Evolutionary conservation across 1,284 basidiomycete genomes (phyloP).

Genomic region (Wolfiporia cocos): DNA sequence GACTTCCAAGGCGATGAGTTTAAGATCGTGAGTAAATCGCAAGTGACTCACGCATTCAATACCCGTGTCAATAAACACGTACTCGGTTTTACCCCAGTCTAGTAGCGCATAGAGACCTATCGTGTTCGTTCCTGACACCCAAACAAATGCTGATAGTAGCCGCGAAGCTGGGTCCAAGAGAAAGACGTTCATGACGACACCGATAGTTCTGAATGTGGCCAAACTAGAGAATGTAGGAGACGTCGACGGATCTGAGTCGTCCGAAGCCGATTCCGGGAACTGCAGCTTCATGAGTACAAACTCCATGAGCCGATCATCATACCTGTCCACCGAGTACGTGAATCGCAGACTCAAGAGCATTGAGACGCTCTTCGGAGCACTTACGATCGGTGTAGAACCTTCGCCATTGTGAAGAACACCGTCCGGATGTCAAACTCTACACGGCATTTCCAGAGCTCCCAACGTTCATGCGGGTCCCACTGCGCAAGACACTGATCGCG

Average conservation of each 20-base stretch:
- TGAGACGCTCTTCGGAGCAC: too few relatives aligned
- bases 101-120: constrained; percentile 59
- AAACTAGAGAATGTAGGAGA: constrained; percentile 41
- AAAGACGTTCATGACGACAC: constrained; percentile 72
- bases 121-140: constrained; percentile 40
- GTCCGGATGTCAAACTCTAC: constrained; percentile 67
- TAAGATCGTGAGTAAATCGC: background rate
- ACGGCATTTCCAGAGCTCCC: constrained; percentile 73
- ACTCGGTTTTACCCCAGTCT: constrained; percentile 59
- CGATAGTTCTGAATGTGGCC: constrained; percentile 54
- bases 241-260: constrained; percentile 1
- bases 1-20: constrained; percentile 29
- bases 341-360: background rate
- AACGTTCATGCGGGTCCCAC: constrained; percentile 59
- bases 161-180: constrained; percentile 58
- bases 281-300: constrained; percentile 30
- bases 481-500: constrained; percentile 52
- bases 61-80: constrained; percentile 65
- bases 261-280: constrained; percentile 19
- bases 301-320: constrained; percentile 28
- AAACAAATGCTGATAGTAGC: constrained; percentile 63
- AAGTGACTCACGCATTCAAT: constrained; percentile 58
- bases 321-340: constrained; percentile 9
- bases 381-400: constrained; percentile 45
- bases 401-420: constrained; percentile 72